Conservation (phyloP, 495 filamentous ascomycete species). For the Neurospora sp. region DNA sequence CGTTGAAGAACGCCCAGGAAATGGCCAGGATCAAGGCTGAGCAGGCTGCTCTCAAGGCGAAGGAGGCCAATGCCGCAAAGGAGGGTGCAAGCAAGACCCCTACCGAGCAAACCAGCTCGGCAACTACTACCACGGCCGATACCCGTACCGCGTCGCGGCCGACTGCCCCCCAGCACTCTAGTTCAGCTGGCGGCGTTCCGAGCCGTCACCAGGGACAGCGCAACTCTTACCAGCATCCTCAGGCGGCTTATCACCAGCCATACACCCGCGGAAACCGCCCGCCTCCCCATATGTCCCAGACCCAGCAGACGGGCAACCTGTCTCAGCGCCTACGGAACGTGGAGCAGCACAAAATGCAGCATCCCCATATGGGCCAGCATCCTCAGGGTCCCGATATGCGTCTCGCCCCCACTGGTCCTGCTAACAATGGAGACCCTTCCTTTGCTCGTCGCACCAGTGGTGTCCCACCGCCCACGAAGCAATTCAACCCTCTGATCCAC, state of each 20-base stretch:
- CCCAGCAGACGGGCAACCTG: conserved; percentile 25
- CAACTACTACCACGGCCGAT: conserved; percentile 19
- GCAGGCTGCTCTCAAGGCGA: conserved; percentile 28
- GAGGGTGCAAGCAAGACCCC: conserved; percentile 26
- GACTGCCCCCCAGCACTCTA: conserved; percentile 21
- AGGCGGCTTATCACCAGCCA: conserved; percentile 18
- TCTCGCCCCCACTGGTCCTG: conserved; percentile 44
- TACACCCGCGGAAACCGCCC: conserved; percentile 27
- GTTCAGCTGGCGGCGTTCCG: conserved; percentile 22
- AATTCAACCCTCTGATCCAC: conserved; percentile 72
- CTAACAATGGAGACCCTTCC: conserved; percentile 35
- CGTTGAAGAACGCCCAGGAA: conserved; percentile 56
- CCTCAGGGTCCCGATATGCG: conserved; percentile 30
- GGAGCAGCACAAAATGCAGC: conserved; percentile 34
- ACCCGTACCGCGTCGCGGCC: conserved; percentile 19
- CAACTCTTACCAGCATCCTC: conserved; percentile 15
- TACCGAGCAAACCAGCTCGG: conserved; percentile 14
- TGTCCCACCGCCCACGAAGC: conserved; percentile 29
- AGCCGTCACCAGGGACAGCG: conserved; percentile 24
- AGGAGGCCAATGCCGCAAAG: conserved; percentile 22
- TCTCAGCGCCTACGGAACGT: conserved; percentile 33
- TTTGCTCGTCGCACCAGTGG: conserved; percentile 39
- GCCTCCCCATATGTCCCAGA: conserved; percentile 26
- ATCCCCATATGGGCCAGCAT: conserved; percentile 29
- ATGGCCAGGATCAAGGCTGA: conserved; percentile 33